Percentiles rank a stretch among this genome's conserved stretches.
Conservation (phyloP, 192 early-diverging fungal genomes). For the Linnemannia schmuckeri region DNA sequence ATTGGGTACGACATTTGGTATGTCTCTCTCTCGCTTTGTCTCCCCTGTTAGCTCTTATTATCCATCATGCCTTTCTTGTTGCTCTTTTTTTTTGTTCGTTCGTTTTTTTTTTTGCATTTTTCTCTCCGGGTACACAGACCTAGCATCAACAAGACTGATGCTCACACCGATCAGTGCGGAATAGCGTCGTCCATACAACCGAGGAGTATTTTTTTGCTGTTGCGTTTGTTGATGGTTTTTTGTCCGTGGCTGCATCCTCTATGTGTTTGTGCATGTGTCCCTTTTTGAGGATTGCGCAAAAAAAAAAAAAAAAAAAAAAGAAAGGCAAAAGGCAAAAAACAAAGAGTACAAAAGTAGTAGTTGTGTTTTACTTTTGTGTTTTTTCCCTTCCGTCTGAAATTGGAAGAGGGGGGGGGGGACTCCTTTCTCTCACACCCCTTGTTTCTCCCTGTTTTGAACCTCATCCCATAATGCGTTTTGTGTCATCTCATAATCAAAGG, state of each 20-base stretch:
- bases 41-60: background rate
- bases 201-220: background rate
- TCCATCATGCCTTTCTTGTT: background rate
- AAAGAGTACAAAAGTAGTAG: too few relatives aligned
- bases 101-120: background rate
- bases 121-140: background rate
- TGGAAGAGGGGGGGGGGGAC: background rate
- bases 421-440: constrained; percentile 45
- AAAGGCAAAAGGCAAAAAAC: background rate
- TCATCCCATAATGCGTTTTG: constrained; percentile 33
- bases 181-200: background rate
- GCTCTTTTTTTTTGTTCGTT: background rate
- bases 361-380: background rate
- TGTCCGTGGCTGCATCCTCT: background rate
- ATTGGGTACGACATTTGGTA: too few relatives aligned
- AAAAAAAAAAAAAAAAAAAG: background rate
- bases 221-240: background rate
- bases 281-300: background rate
- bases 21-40: background rate
- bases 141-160: background rate
- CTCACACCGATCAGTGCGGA: constrained; percentile 2
- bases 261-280: background rate
- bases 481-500: constrained; percentile 55
- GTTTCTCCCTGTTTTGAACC: constrained; percentile 48
- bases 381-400: constrained; percentile 4